Base-by-base conservation (phyloP, 805 yeast species). In the Grigorovia humatica region DNA sequence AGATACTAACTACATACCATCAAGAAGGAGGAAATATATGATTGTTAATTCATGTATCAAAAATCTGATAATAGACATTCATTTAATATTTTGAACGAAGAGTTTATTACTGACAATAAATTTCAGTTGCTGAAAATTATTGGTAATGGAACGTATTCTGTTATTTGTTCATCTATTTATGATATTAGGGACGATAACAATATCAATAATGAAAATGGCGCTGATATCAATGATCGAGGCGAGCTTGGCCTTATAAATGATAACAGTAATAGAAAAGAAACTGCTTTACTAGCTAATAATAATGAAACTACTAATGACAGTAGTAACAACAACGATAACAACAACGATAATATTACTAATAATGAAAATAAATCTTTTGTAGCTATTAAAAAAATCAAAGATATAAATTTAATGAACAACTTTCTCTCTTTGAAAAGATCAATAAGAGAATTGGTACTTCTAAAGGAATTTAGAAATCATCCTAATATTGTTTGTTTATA, bases 101-200 rank as follows among this genome's bases (percentile, higher is more conserved):
- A 88, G 64, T 91, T 91, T 68, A 80, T 89, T 46, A 88, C 93
- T 52, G 97, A 91, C 68, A 80, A 80, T 57, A 74, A 96, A 50
- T 88, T 90, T 66, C 85, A 87, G 63, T 76, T 93, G 57, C 85
- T 88, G 53, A 86, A 89, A 63, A 96, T 90, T 58, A 77, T 93
- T 44, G 98, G 98, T 7, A 96, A 91, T 60, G 99, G 98, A 5
- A 97, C 98, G 0, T 91, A 91, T 63, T 98, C 98, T 30, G 81
- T 90, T 2, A 97, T 91, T 6, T 91, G 97, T 64, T 85, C 96
- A 0, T 98, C 99, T 23, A 80, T 82, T 59, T 89, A 88, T 66
- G 75, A 80, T 3, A 15, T 3, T 15, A 38, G 13, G 4, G 15
- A 13, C 15, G 42, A 38, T n/a, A 15, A 38, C 8, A 15, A 15